phyloP scores from a whole-genome alignment of 371 early-diverging fungal genomes.

The Mortierella sp. region DNA sequence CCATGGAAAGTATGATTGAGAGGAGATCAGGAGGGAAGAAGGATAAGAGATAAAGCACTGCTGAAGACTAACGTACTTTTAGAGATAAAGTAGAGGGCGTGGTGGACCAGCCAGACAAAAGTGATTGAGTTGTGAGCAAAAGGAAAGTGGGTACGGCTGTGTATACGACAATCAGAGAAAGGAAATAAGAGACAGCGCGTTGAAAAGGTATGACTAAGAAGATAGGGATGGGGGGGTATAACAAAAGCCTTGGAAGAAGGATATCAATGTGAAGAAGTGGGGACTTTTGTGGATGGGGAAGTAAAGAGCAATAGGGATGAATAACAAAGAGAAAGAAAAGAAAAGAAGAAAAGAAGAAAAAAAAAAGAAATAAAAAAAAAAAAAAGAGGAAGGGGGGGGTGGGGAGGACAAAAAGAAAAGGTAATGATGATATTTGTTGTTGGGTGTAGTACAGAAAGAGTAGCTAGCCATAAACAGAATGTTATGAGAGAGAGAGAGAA shows the following conservation, averaged over 20 bases:
- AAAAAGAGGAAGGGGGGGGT: background rate
- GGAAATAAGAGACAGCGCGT: background rate
- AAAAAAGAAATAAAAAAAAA: conserved; percentile 5
- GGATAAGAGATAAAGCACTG: background rate
- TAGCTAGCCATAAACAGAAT: background rate
- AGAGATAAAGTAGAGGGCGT: background rate
- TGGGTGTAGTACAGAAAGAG: background rate
- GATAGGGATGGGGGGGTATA: background rate
- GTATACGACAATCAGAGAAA: background rate
- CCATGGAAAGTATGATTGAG: background rate
- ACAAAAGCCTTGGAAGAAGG: background rate
- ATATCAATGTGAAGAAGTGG: background rate
- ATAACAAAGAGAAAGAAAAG: background rate
- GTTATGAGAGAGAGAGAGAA: background rate
- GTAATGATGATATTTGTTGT: background rate
- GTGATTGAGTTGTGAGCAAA: background rate
- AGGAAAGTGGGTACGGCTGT: background rate
- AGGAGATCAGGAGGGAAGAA: background rate
- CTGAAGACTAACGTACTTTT: background rate
- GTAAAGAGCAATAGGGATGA: conserved; percentile 1
- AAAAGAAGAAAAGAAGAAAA: conserved; percentile 9
- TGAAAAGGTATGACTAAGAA: background rate
- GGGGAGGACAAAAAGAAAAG: conserved; percentile 2
- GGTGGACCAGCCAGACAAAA: background rate
- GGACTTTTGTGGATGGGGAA: background rate